Percentiles rank a stretch among this genome's conserved stretches.
Conservation (phyloP, 148 eudicot genomes). For the Mesembryanthemum crystallinum region DNA sequence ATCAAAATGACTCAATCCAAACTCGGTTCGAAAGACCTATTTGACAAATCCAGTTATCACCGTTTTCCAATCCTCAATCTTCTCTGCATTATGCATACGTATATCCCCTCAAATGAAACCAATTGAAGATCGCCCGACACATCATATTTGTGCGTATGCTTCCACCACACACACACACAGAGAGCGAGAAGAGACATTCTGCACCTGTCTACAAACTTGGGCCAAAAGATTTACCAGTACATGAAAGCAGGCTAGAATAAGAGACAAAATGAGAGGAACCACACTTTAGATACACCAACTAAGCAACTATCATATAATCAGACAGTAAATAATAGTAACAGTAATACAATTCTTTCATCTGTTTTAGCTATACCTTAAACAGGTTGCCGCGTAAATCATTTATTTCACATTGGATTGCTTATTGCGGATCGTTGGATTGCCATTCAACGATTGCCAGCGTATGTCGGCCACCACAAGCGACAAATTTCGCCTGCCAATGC, state of each 20-base stretch:
- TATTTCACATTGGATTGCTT: background rate
- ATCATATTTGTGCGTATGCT: no score
- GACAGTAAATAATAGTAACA: background rate
- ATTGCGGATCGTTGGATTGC: conserved; percentile 36
- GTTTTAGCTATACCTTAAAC: background rate
- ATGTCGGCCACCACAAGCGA: conserved; percentile 97
- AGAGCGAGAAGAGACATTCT: no score
- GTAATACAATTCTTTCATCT: background rate
- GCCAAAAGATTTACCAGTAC: background rate
- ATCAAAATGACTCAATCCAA: no score
- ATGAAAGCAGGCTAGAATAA: background rate
- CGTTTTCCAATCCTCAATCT: no score
- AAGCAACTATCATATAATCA: background rate
- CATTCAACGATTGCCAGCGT: conserved; percentile 76
- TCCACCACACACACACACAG: no score
- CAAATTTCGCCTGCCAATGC: conserved; percentile 70
- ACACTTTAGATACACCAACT: background rate
- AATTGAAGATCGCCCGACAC: no score
- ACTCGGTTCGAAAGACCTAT: no score
- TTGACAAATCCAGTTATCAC: no score
- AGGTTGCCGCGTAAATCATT: conserved; percentile 1
- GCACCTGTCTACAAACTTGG: no score
- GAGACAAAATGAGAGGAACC: background rate
- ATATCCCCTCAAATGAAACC: no score
- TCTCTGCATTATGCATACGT: no score